Evolutionary conservation across 2,329 filamentous ascomycete genomes (phyloP).

Genomic region (Fusarium anthophilum): DNA sequence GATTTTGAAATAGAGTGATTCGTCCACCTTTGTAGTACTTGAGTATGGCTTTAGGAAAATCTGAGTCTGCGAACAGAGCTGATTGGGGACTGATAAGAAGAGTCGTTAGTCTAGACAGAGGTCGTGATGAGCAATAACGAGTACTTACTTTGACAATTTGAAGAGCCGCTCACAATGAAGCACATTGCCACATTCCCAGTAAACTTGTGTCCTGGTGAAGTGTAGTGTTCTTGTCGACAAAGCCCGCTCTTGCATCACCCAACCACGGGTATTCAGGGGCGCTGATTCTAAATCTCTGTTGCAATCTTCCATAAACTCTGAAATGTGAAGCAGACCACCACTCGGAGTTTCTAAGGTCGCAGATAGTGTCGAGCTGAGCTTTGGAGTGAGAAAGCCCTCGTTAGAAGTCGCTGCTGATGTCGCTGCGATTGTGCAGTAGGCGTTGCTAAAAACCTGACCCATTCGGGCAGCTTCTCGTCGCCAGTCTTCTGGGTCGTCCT

Average conservation of each 20-base stretch:
- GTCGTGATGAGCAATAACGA: too few relatives aligned
- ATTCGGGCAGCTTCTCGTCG: background rate
- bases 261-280: constrained; percentile 38
- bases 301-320: constrained; percentile 1
- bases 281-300: background rate
- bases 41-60: background rate
- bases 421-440: background rate
- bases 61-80: background rate
- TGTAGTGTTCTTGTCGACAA: background rate
- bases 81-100: background rate
- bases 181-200: background rate
- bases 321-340: background rate
- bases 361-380: background rate
- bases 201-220: background rate
- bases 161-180: background rate
- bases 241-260: constrained; percentile 11
- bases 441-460: constrained; percentile 7
- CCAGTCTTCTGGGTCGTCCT: background rate
- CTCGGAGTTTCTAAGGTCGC: background rate
- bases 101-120: background rate
- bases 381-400: background rate
- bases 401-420: background rate
- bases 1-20: background rate
- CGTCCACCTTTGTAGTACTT: background rate
- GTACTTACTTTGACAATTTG: background rate